Percentiles rank a stretch among this genome's conserved stretches.
Conservation (phyloP, 345 rosid genomes). For the Barbarea vulgaris region DNA sequence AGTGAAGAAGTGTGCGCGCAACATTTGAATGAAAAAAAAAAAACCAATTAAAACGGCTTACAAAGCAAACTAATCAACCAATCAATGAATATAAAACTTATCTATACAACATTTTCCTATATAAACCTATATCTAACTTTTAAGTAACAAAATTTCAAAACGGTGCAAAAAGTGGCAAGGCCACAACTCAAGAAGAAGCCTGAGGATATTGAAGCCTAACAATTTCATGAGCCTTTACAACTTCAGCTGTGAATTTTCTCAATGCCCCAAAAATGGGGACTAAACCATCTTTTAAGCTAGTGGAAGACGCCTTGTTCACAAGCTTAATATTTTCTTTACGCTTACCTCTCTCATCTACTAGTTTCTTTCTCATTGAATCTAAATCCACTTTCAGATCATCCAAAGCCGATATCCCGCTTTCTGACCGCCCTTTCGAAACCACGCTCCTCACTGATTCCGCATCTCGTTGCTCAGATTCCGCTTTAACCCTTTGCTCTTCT, state of each 20-base stretch:
- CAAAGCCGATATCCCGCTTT: conserved; percentile 65
- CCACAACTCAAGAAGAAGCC: conserved; percentile 22
- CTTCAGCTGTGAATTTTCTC: conserved; percentile 69
- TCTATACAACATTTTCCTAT: background rate
- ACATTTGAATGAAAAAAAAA: background rate
- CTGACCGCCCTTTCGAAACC: conserved; percentile 66
- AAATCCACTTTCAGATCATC: conserved; percentile 89
- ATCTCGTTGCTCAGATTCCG: conserved; percentile 52
- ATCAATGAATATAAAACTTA: conserved; percentile 20
- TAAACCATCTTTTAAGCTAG: conserved; percentile 73
- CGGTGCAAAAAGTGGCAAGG: conserved; percentile 6
- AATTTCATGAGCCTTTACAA: conserved; percentile 69
- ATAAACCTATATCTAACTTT: conserved; percentile 3
- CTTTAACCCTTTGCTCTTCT: conserved; percentile 73
- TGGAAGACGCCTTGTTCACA: conserved; percentile 68
- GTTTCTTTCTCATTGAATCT: conserved; percentile 80
- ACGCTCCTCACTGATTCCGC: conserved; percentile 36
- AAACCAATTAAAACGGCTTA: background rate
- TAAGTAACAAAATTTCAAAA: conserved; percentile 27
- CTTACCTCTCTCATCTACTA: conserved; percentile 66
- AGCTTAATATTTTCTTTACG: conserved; percentile 70
- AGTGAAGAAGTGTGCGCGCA: background rate
- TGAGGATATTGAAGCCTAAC: conserved; percentile 57
- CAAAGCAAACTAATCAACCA: conserved; percentile 17
- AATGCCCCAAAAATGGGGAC: conserved; percentile 81